Evolutionary conservation across 2,329 filamentous ascomycete species (phyloP).

Genomic region (Botrytis byssoidea): DNA sequence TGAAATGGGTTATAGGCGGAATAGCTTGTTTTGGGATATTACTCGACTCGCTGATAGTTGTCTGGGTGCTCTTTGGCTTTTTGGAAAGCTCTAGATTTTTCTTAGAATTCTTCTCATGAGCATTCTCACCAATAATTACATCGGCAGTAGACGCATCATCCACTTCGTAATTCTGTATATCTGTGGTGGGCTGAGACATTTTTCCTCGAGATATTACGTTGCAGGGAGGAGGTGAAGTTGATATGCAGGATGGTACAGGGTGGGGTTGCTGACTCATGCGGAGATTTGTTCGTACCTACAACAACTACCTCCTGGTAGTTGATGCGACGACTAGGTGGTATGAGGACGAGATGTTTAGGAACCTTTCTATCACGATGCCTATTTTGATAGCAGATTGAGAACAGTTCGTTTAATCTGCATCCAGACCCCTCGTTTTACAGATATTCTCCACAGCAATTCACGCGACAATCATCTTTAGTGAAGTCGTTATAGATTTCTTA

Average conservation of each 20-base stretch:
- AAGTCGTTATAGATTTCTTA: not conserved
- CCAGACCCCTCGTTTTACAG: not conserved
- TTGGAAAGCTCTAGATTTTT: not conserved
- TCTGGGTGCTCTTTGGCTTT: not conserved
- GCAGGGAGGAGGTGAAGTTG: not conserved
- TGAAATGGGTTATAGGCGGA: conserved; percentile 24
- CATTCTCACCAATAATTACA: not conserved
- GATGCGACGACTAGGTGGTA: not conserved
- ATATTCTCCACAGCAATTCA: not conserved
- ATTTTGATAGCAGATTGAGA: not conserved
- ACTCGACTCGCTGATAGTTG: not conserved
- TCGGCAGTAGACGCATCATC: not conserved
- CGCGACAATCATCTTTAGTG: not conserved
- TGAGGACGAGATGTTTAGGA: not conserved
- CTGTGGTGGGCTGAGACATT: not conserved
- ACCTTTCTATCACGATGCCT: not conserved
- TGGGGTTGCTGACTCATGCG: conserved; percentile 12
- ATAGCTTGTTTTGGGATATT: not conserved
- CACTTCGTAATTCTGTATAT: accelerated
- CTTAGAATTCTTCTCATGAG: accelerated
- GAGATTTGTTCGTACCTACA: not conserved
- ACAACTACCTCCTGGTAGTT: not conserved
- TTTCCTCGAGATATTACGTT: not conserved
- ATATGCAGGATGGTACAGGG: not conserved
- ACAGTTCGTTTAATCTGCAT: not conserved